A percentile compares a stretch with the other conserved stretches of the same genome.
phyloP scores from a whole-genome alignment of 345 rosid species.

The Eucalyptus fibrosa region DNA sequence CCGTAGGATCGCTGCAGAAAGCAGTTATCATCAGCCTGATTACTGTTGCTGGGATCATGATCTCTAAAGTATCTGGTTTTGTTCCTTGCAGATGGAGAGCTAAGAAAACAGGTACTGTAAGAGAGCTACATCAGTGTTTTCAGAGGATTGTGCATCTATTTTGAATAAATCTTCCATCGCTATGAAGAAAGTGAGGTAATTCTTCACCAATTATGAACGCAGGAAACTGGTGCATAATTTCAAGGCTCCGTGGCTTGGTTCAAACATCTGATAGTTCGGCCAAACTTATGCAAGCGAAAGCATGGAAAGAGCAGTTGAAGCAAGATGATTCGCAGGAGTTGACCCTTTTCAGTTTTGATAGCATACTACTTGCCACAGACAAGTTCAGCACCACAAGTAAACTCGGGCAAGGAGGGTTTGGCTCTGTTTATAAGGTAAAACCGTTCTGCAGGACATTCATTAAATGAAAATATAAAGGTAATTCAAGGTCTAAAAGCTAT shows the following conservation, averaged over 20 bases:
- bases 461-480: background rate
- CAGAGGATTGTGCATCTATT: background rate
- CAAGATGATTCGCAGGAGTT: background rate
- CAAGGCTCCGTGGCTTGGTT: background rate
- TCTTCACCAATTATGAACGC: background rate
- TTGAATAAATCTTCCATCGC: background rate
- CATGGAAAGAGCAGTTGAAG: background rate
- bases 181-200: background rate
- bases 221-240: background rate
- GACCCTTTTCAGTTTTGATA: background rate
- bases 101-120: background rate
- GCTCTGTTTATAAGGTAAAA: background rate
- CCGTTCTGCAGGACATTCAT: background rate
- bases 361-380: background rate
- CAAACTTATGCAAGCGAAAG: background rate
- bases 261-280: background rate
- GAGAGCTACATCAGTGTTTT: background rate
- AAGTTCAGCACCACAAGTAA: background rate
- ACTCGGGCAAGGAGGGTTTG: slow-evolving; percentile 2
- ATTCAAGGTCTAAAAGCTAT: background rate
- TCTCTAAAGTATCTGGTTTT: background rate
- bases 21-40: background rate
- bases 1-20: background rate
- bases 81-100: background rate
- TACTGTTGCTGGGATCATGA: background rate